Conservation (phyloP, 768 basidiomycete genomes). For the Mrakia hoshinonis region DNA sequence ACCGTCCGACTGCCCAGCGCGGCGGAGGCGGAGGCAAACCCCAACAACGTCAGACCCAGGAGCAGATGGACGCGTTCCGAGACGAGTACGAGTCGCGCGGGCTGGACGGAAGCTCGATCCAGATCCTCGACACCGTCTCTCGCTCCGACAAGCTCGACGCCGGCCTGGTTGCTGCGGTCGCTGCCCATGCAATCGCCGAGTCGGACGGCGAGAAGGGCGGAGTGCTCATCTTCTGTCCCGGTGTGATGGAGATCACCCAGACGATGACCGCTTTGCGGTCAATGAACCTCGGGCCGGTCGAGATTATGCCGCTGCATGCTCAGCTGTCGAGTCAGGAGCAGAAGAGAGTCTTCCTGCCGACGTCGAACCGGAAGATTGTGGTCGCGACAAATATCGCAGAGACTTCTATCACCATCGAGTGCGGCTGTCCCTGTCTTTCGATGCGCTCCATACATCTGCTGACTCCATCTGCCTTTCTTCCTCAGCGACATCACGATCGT, state of each 20-base stretch:
- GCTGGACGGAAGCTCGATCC: slow-evolving; percentile 49
- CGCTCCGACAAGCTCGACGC: slow-evolving; percentile 64
- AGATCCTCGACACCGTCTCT: slow-evolving; percentile 54
- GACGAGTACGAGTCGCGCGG: slow-evolving; percentile 50
- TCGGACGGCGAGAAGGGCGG: slow-evolving; percentile 45
- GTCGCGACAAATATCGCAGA: slow-evolving; percentile 88
- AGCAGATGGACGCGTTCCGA: slow-evolving; percentile 47
- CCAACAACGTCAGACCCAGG: slow-evolving; percentile 45
- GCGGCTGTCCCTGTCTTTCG: background rate
- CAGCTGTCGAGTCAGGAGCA: slow-evolving; percentile 82
- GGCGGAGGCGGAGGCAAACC: slow-evolving; percentile 34
- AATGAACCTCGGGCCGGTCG: slow-evolving; percentile 34
- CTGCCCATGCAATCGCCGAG: slow-evolving; percentile 44
- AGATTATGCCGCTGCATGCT: slow-evolving; percentile 59
- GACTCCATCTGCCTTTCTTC: slow-evolving; percentile 37
- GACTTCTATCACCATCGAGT: slow-evolving; percentile 44
- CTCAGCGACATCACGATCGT: slow-evolving; percentile 73
- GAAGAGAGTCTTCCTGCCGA: slow-evolving; percentile 59
- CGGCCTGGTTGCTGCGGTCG: slow-evolving; percentile 59
- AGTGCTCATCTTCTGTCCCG: slow-evolving; percentile 60
- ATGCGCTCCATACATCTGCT: background rate
- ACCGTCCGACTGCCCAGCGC: slow-evolving; percentile 43
- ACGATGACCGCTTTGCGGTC: slow-evolving; percentile 33
- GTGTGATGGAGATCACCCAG: slow-evolving; percentile 46
- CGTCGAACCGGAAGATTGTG: slow-evolving; percentile 66